A percentile compares a stretch with the other conserved stretches of the same genome.
Conservation (phyloP, 2,329 filamentous ascomycete species). For the Aspergillus arachidicola region DNA sequence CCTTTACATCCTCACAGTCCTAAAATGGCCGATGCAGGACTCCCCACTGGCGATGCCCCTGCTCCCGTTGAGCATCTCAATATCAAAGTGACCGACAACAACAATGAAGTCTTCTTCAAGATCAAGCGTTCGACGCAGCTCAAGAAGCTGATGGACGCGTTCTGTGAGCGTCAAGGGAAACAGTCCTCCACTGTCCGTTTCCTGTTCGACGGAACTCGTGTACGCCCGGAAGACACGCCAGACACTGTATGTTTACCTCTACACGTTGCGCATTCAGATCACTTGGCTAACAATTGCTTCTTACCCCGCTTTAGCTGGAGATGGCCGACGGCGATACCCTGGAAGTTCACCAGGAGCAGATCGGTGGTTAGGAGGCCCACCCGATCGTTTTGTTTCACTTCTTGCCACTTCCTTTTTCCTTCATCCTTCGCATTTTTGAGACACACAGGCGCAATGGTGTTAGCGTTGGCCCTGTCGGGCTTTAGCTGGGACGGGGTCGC, state of each 20-base stretch:
- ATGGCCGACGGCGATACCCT: conserved; percentile 96
- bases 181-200: conserved; percentile 82
- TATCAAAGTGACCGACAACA: conserved; percentile 99
- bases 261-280: not conserved
- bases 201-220: conserved; percentile 92
- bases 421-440: conserved; percentile 7
- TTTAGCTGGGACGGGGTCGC: conserved; percentile 6
- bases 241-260: conserved; percentile 69
- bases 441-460: conserved; percentile 19
- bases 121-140: conserved; percentile 96
- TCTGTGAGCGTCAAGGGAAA: conserved; percentile 96
- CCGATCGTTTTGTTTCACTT: not conserved
- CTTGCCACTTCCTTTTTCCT: conserved; percentile 4
- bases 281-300: not conserved
- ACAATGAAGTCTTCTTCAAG: conserved; percentile 99
- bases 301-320: conserved; percentile 67
- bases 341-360: conserved; percentile 97
- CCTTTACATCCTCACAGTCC: conserved; percentile 36
- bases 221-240: conserved; percentile 85
- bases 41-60: conserved; percentile 25
- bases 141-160: conserved; percentile 97
- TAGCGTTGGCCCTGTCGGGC: conserved; percentile 6
- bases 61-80: conserved; percentile 80
- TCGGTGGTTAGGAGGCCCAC: conserved; percentile 63
- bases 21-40: conserved; percentile 41